These are phyloP conservation scores for Halocafeteria seosinensis DNA, from an alignment of 108 stramenopile species.

Conservation along the genomic window DNA sequence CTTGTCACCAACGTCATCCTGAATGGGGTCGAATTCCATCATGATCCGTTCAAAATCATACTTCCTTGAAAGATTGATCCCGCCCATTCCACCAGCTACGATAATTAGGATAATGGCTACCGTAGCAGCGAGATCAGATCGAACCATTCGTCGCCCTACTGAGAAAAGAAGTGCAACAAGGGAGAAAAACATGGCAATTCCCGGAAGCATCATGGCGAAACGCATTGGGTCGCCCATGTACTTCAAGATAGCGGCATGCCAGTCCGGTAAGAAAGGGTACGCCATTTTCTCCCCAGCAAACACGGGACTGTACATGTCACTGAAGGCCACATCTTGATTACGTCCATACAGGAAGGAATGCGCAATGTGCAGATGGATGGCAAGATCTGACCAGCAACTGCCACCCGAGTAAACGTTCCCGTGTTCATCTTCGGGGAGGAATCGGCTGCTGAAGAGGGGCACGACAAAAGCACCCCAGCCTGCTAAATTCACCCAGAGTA, in stretches of 20 bases:
- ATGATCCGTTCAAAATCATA: not conserved
- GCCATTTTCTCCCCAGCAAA: not conserved
- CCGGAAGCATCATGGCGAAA: not conserved
- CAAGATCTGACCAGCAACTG: not conserved
- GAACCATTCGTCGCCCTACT: not conserved
- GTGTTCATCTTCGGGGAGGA: not conserved
- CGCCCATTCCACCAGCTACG: not conserved
- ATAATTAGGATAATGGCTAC: not conserved
- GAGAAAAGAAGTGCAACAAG: not conserved
- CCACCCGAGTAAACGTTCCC: not conserved
- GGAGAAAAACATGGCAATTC: not conserved
- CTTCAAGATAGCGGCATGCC: not conserved
- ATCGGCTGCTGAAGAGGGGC: not conserved
- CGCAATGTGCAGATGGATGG: not conserved
- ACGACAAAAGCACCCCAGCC: not conserved
- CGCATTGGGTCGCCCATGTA: not conserved
- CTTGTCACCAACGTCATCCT: not conserved
- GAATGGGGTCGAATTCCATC: not conserved
- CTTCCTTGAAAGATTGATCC: not conserved
- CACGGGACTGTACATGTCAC: not conserved
- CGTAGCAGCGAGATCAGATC: not conserved
- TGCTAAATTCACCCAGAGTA: not conserved
- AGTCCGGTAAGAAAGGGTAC: constrained; percentile 4
- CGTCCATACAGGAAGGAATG: not conserved
- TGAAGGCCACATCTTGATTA: not conserved